Base-by-base conservation (phyloP, 2,329 filamentous ascomycete species). In the Tolypocladium tropicale region DNA sequence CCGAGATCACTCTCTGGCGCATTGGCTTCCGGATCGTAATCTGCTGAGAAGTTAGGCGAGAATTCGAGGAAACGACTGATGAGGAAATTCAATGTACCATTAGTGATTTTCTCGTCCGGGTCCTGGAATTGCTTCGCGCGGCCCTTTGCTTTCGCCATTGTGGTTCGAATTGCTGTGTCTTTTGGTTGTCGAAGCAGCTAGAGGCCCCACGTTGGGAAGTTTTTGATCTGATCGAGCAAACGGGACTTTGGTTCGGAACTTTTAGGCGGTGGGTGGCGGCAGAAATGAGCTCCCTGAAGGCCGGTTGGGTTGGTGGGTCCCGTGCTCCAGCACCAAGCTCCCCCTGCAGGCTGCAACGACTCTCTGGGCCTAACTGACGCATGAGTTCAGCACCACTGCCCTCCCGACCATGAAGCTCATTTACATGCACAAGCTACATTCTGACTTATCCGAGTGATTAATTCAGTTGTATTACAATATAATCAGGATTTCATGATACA, bases 21-120 rank as follows among this genome's bases (percentile, higher is more conserved):
- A 59, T 84, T 81, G 62, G 81, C 83, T 74, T 95, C 90, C 0
- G 89, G 89, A 67, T 95, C 90, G 66, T 88, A 86, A 67, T 95
- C 90, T 93, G 46, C 25, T 4, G 9, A 28, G n/a, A 32, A 53
- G 18, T 57, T 18, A 57, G 48, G 5, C 30, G 30, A 37, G 9
- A 14, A 50, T 32, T 6, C 18, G n/a, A 10, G 18, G 21, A 33
- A 7, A 12, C 28, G 5, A 18, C 7, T 30, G 7, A 33, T 21
- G n/a, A 12, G 18, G 5, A 48, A 10, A n/a, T 21, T 5, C 18
- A 32, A 58, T 63, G 53, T 71, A 89, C 86, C 86, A 72, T 83
- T 82, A 1, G 75, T 76, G 52, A 82, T 77, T 48, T 79, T 76
- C 62, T 86, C 83, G 55, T 86, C 80, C 46, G 82, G 73, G 53